These are phyloP conservation scores for Gyrodon lividus DNA, from an alignment of 768 basidiomycete species.

Conservation along the genomic window DNA sequence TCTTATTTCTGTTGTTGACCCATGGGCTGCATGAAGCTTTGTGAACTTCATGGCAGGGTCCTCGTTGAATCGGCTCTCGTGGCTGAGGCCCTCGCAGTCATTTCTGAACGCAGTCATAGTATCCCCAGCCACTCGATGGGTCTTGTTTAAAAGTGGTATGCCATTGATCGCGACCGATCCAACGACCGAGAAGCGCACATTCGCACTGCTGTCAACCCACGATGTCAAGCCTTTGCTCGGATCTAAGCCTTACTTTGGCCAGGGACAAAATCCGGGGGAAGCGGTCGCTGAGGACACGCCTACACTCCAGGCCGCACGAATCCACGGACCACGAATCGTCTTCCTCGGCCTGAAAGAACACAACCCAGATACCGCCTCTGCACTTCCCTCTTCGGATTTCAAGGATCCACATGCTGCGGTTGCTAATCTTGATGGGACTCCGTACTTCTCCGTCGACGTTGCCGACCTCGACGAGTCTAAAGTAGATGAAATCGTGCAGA, in stretches of 20 bases:
- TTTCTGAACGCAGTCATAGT: conserved; percentile 74
- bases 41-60: conserved; percentile 59
- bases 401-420: conserved; percentile 52
- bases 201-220: conserved; percentile 57
- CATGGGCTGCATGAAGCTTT: conserved; percentile 32
- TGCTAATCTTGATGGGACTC: conserved; percentile 69
- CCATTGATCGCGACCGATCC: conserved; percentile 52
- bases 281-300: conserved; percentile 22
- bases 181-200: conserved; percentile 32
- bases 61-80: conserved; percentile 77
- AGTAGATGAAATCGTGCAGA: conserved; percentile 43
- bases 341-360: conserved; percentile 80
- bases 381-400: conserved; percentile 68
- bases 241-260: conserved; percentile 66
- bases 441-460: conserved; percentile 84
- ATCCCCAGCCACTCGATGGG: conserved; percentile 66
- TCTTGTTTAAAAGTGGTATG: conserved; percentile 72
- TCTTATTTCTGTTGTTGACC: not conserved
- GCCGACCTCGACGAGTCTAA: conserved; percentile 46
- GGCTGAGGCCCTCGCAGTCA: conserved; percentile 70
- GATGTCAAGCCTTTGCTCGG: conserved; percentile 70
- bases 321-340: conserved; percentile 59
- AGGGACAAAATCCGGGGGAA: conserved; percentile 50
- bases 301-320: conserved; percentile 54
- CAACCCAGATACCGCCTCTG: conserved; percentile 40